Evolutionary conservation across 441 rosid genomes (phyloP).

Genomic region (Sinapis alba): DNA sequence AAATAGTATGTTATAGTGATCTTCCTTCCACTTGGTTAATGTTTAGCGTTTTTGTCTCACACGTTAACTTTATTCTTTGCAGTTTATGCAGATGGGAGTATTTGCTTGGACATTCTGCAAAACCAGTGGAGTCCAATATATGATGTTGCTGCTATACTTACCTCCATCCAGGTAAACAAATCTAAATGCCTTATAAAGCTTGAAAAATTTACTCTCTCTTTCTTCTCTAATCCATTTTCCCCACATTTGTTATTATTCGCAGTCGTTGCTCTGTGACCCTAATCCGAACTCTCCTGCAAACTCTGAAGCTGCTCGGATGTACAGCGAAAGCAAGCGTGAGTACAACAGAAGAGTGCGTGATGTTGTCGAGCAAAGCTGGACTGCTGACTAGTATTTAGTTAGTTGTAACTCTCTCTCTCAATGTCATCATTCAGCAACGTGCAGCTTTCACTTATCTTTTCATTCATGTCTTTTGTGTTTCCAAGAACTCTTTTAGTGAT

Average conservation of each 20-base stretch:
- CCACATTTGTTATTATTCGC: neutral
- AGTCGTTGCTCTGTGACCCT: slow-evolving; percentile 28
- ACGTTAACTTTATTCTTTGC: slow-evolving; percentile 12
- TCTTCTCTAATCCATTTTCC: neutral
- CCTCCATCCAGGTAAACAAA: slow-evolving; percentile 64
- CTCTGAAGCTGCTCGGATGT: slow-evolving; percentile 40
- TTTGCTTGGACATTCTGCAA: slow-evolving; percentile 72
- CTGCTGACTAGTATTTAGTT: slow-evolving; percentile 36
- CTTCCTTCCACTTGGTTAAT: neutral
- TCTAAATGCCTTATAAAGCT: neutral
- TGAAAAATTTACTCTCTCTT: neutral
- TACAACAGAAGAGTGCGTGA: slow-evolving; percentile 40
- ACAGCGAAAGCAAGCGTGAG: slow-evolving; percentile 42
- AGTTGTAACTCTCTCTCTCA: slow-evolving; percentile 19
- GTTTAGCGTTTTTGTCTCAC: neutral
- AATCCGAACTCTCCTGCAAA: slow-evolving; percentile 40
- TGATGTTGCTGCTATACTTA: slow-evolving; percentile 79
- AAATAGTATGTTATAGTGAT: slow-evolving; percentile 53
- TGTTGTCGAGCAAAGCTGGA: slow-evolving; percentile 42
- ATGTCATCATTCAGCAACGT: slow-evolving; percentile 30
- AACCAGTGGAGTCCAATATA: slow-evolving; percentile 82
- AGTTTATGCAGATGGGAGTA: slow-evolving; percentile 83
- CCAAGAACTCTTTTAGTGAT: slow-evolving; percentile 15
- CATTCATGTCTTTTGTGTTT: slow-evolving; percentile 19
- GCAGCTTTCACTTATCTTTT: slow-evolving; percentile 24